Evolutionary conservation across 2,329 filamentous ascomycete species (phyloP).

Genomic region (Aureobasidium sp.): DNA sequence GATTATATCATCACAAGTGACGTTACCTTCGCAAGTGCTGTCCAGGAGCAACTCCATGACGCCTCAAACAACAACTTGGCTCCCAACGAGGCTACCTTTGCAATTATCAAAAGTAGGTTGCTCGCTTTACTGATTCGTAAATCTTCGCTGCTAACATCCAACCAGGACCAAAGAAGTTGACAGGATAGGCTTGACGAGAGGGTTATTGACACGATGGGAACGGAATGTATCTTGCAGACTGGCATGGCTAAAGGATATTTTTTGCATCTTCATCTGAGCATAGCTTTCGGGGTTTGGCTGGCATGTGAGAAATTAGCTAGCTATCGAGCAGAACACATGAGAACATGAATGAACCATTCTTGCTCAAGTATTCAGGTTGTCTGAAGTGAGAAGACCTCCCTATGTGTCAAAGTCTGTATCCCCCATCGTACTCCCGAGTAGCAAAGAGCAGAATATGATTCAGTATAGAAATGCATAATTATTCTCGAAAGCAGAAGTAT

Average conservation of each 20-base stretch:
- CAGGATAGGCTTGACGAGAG: neutral
- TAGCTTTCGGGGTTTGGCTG: neutral
- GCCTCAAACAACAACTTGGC: neutral
- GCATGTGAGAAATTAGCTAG: neutral
- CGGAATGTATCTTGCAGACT: too few species aligned
- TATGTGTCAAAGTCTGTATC: too few species aligned
- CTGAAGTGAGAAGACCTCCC: too few species aligned
- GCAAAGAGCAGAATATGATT: neutral
- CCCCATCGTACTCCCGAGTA: too few species aligned
- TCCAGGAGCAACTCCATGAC: neutral
- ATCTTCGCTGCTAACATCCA: neutral
- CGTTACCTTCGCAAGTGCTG: neutral
- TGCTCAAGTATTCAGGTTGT: neutral
- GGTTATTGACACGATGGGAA: neutral
- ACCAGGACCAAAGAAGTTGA: neutral
- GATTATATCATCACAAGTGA: neutral
- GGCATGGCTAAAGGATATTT: neutral
- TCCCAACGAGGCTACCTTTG: neutral
- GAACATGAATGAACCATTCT: neutral
- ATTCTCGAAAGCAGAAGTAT: neutral
- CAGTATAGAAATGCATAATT: neutral
- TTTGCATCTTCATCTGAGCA: neutral
- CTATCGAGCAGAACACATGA: neutral
- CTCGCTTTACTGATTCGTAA: neutral
- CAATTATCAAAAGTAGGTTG: neutral